Percentiles rank a stretch among this genome's conserved stretches.
Conservation (phyloP, 2,329 filamentous ascomycete genomes). For the Elsinoe batatas region DNA sequence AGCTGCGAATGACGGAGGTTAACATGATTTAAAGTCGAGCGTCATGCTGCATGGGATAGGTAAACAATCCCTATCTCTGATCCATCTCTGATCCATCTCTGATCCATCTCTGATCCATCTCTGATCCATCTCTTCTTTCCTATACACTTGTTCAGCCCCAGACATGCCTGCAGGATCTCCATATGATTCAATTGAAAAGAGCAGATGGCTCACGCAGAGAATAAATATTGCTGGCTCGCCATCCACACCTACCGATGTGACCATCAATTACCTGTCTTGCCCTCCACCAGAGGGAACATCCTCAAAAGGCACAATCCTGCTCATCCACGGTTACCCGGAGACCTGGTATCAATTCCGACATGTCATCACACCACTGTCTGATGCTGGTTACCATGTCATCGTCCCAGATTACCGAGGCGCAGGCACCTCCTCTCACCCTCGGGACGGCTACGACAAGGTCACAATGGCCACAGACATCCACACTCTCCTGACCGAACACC, state of each 20-base stretch:
- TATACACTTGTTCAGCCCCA: no score
- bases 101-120: not conserved
- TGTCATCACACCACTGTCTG: slow-evolving; percentile 29
- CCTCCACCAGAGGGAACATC: not conserved
- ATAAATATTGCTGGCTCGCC: not conserved
- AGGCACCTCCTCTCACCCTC: slow-evolving; percentile 29
- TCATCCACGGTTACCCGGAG: slow-evolving; percentile 41
- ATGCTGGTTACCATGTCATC: slow-evolving; percentile 32
- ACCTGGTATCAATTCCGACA: slow-evolving; percentile 38
- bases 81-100: not conserved
- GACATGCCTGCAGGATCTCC: not conserved
- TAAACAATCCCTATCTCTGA: not conserved
- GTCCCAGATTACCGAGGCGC: slow-evolving; percentile 33
- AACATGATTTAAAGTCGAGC: not conserved
- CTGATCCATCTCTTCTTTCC: not conserved
- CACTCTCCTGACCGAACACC: slow-evolving; percentile 21
- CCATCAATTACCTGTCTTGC: slow-evolving; percentile 4
- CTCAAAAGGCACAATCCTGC: slow-evolving; percentile 31
- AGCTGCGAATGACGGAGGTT: not conserved
- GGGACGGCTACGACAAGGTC: slow-evolving; percentile 32
- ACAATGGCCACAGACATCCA: slow-evolving; percentile 34
- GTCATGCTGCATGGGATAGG: not conserved
- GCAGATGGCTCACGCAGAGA: slow-evolving; percentile 2
- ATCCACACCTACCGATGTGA: slow-evolving; percentile 3
- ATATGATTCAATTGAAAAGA: slow-evolving; percentile 6